Evolutionary conservation across 768 basidiomycete genomes (phyloP).

Genomic region (Trametopsis cervina): DNA sequence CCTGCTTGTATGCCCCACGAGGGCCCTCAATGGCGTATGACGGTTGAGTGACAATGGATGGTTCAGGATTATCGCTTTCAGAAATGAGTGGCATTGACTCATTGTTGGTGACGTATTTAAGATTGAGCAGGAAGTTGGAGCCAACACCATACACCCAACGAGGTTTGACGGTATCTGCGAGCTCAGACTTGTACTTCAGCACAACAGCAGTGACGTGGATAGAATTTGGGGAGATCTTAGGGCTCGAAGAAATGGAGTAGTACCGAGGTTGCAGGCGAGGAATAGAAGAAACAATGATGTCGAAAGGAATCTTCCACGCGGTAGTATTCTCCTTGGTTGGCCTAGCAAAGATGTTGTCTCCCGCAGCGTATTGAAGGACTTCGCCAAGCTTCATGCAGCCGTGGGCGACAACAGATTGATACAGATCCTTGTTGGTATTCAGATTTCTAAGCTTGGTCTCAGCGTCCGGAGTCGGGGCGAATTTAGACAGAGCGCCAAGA

Average conservation of each 20-base stretch:
- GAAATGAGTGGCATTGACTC: conserved; percentile 44
- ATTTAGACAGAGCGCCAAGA: conserved; percentile 80
- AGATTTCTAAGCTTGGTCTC: conserved; percentile 67
- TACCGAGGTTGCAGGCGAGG: conserved; percentile 94
- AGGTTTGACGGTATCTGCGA: conserved; percentile 40
- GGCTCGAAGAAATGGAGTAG: conserved; percentile 97
- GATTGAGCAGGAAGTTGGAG: conserved; percentile 92
- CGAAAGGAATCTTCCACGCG: conserved; percentile 89
- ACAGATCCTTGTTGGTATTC: conserved; percentile 84
- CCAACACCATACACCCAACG: conserved; percentile 86
- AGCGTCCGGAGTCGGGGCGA: conserved; percentile 76
- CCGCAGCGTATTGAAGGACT: conserved; percentile 84
- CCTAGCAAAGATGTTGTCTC: conserved; percentile 53
- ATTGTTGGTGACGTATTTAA: conserved; percentile 67
- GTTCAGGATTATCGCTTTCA: conserved; percentile 25
- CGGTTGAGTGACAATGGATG: conserved; percentile 44
- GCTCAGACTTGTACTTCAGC: conserved; percentile 78
- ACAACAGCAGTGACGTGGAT: conserved; percentile 97
- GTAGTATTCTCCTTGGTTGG: conserved; percentile 76
- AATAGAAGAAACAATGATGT: conserved; percentile 90
- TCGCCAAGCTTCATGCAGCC: conserved; percentile 91
- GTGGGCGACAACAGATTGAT: conserved; percentile 65
- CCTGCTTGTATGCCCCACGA: conserved; percentile 71
- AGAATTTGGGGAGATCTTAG: conserved; percentile 81
- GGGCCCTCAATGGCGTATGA: conserved; percentile 88